Evolutionary conservation across 1,284 basidiomycete genomes (phyloP).

Genomic region (Sanguinoderma infundibulare): DNA sequence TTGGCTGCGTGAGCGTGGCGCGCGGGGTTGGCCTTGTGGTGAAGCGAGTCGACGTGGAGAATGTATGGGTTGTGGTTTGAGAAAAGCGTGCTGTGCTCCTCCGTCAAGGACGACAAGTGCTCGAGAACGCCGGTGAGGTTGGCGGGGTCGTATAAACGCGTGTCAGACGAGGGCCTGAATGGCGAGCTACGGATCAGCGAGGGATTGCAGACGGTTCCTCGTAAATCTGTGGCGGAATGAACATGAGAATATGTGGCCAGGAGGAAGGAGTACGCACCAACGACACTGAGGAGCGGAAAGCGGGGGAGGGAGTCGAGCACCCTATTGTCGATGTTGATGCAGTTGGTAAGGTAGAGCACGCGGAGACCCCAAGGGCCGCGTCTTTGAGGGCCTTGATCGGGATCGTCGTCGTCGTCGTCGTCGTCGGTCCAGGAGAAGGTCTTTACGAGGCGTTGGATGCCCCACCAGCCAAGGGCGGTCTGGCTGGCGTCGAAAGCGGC

Average conservation of each 20-base stretch:
- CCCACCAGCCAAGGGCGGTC: constrained; percentile 55
- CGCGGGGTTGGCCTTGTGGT: constrained; percentile 10
- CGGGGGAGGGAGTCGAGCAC: constrained; percentile 43
- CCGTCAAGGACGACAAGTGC: constrained; percentile 28
- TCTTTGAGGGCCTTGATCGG: constrained; percentile 18
- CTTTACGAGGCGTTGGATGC: constrained; percentile 44
- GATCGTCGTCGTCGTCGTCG: constrained; percentile 26
- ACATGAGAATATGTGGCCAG: constrained; percentile 2
- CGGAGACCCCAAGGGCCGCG: constrained; percentile 62
- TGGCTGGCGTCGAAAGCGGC: constrained; percentile 63
- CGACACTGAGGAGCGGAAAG: constrained; percentile 59
- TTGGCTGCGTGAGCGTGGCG: background rate
- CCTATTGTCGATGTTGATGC: constrained; percentile 45
- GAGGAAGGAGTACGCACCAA: constrained; percentile 48
- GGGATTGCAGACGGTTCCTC: constrained; percentile 50
- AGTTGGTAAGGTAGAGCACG: constrained; percentile 54
- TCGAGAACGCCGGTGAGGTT: constrained; percentile 37
- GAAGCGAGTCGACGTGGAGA: constrained; percentile 26
- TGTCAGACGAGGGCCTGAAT: constrained; percentile 27
- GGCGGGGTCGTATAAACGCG: constrained; percentile 30
- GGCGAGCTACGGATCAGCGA: constrained; percentile 16
- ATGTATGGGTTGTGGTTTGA: constrained; percentile 29
- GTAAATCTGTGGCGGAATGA: constrained; percentile 46
- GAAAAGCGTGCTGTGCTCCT: constrained; percentile 21
- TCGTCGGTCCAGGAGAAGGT: constrained; percentile 31